These are phyloP conservation scores for Metschnikowia koreensis DNA, from an alignment of 805 yeast genomes.

Conservation along the genomic window DNA sequence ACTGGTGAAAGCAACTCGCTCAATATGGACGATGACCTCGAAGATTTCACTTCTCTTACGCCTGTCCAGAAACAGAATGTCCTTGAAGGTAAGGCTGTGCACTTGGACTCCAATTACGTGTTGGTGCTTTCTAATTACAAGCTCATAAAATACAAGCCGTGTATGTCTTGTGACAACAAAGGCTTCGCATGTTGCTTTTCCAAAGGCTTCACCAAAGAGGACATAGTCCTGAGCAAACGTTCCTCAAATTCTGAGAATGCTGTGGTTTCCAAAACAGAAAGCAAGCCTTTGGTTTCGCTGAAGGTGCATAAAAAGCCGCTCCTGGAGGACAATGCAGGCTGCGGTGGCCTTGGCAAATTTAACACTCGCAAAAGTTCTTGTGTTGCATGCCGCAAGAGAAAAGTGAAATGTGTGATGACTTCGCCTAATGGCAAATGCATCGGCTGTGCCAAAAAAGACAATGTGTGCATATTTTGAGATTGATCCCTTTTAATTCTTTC, in stretches of 20 bases:
- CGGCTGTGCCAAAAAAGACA: slow-evolving; percentile 39
- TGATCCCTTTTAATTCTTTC: not conserved
- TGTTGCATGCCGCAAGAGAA: slow-evolving; percentile 40
- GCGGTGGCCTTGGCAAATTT: not conserved
- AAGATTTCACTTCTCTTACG: slow-evolving; percentile 12
- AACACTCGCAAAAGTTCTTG: slow-evolving; percentile 37
- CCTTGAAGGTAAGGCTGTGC: slow-evolving; percentile 18
- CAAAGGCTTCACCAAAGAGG: slow-evolving; percentile 66
- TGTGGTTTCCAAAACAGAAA: not conserved
- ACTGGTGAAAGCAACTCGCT: slow-evolving; percentile 1
- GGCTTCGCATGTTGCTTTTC: slow-evolving; percentile 52
- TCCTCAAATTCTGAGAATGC: not conserved
- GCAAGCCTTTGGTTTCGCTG: not conserved
- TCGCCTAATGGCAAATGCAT: slow-evolving; percentile 33
- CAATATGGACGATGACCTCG: slow-evolving; percentile 3
- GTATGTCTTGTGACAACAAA: slow-evolving; percentile 53
- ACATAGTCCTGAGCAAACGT: slow-evolving; percentile 42
- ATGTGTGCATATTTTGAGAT: slow-evolving; percentile 24
- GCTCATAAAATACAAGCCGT: slow-evolving; percentile 50
- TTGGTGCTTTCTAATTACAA: slow-evolving; percentile 27
- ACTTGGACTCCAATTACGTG: slow-evolving; percentile 11
- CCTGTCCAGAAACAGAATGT: slow-evolving; percentile 12
- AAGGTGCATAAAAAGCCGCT: slow-evolving; percentile 7
- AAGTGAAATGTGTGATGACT: slow-evolving; percentile 41
- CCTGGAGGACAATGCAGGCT: slow-evolving; percentile 6